Evolutionary conservation across 208 protist genomes (phyloP), one percentile per base, ranked within the genome.

Genomic region (Zelonia costaricensis): DNA sequence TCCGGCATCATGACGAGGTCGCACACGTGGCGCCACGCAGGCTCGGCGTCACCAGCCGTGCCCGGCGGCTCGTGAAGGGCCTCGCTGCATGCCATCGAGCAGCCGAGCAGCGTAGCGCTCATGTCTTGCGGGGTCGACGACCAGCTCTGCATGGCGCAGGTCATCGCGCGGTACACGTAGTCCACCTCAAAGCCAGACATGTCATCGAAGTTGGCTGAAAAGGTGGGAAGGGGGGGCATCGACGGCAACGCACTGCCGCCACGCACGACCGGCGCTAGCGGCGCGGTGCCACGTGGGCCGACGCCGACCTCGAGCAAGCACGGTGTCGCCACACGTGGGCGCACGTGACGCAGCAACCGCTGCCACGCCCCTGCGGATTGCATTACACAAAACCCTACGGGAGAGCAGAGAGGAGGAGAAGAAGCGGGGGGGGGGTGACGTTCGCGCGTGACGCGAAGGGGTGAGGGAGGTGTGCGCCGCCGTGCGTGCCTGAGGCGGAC

Each of bases 1-100:
- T 60, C 52, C 0, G 65, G 65, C 0, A 72, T 56, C 43, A 72
- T 8, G 4, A 72, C 38, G 0, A 64, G 7, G 25, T 72, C 65
- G 27, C 59, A 61, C 23, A 72, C 28, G 1, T 56, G 65, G 1
- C 42, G 22, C 65, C 65, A 72, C 39, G 33, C 22, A 13, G 13
- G 28, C 13, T 5, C 30, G 20, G 3, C 33, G 10, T 23, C 30
- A n/a, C 2, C 20, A 16, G 9, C 1, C 49, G 30, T 55, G 18
- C n/a, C n/a, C n/a, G n/a, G n/a, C n/a, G n/a, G n/a, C n/a, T n/a
- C n/a, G n/a, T n/a, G n/a, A n/a, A n/a, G n/a, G n/a, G n/a, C n/a
- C n/a, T n/a, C n/a, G n/a, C n/a, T n/a, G n/a, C n/a, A n/a, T n/a
- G n/a, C n/a, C n/a, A n/a, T n/a, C n/a, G n/a, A n/a, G n/a, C n/a